Evolutionary conservation across 495 filamentous ascomycete species (phyloP).

Genomic region (Neurospora sp.): DNA sequence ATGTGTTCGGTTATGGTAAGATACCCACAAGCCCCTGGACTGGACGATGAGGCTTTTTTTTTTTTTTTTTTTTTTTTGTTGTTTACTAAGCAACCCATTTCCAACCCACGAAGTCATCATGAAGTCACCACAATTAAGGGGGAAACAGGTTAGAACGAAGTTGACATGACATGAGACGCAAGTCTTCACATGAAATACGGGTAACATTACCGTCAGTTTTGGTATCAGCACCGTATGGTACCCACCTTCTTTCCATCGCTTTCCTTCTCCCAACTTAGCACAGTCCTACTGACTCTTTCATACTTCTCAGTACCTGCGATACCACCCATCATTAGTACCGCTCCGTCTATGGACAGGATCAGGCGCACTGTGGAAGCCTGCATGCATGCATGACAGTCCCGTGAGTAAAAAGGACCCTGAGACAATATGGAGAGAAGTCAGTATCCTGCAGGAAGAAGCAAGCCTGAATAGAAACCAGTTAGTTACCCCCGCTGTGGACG

Average conservation of each 20-base stretch:
- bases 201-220: background rate
- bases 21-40: background rate
- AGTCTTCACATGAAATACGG: background rate
- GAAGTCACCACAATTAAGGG: background rate
- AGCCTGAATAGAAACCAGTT: background rate
- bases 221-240: background rate
- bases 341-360: background rate
- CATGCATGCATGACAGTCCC: background rate
- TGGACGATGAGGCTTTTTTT: background rate
- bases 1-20: background rate
- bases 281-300: background rate
- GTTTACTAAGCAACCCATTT: background rate
- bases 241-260: no score
- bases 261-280: background rate
- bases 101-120: background rate
- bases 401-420: background rate
- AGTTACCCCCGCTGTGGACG: background rate
- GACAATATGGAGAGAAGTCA: background rate
- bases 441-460: background rate
- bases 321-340: background rate
- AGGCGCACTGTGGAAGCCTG: background rate
- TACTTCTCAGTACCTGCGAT: background rate
- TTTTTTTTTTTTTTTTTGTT: background rate
- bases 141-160: background rate
- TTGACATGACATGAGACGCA: background rate